phyloP scores from a whole-genome alignment of 805 yeast species.

The Saccharomycopsis guyanensis region DNA sequence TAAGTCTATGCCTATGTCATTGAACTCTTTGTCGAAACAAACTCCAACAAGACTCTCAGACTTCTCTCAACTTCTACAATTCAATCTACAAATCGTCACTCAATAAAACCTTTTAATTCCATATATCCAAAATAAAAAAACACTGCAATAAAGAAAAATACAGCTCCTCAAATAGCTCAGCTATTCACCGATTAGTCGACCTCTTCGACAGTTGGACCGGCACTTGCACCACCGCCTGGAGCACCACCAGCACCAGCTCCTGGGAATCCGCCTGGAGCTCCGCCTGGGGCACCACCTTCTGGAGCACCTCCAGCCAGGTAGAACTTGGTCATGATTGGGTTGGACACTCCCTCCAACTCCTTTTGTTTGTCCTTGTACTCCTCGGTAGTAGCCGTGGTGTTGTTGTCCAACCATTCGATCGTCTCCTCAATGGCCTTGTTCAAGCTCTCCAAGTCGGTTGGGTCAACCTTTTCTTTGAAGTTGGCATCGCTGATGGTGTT shows the following conservation, averaged over 20 bases:
- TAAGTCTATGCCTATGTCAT: too few species aligned
- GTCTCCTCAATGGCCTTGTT: conserved; percentile 79
- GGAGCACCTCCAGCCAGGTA: conserved; percentile 86
- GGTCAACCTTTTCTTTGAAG: conserved; percentile 74
- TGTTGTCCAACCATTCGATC: conserved; percentile 85
- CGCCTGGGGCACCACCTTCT: conserved; percentile 63
- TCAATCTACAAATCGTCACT: too few species aligned
- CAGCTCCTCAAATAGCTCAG: neutral
- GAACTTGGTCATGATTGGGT: conserved; percentile 95
- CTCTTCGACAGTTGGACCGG: conserved; percentile 75
- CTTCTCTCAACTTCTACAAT: too few species aligned
- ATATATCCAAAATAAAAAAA: too few species aligned
- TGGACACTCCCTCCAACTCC: conserved; percentile 90
- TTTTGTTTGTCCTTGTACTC: conserved; percentile 90
- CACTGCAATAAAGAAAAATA: too few species aligned
- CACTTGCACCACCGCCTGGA: conserved; percentile 37
- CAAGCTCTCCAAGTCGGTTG: conserved; percentile 58
- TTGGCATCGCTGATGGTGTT: conserved; percentile 66
- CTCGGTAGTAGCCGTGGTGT: conserved; percentile 87
- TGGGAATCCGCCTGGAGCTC: conserved; percentile 45
- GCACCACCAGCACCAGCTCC: conserved; percentile 49
- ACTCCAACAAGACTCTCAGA: too few species aligned
- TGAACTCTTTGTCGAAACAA: too few species aligned
- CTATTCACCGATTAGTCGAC: conserved; percentile 43
- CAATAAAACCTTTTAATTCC: too few species aligned